These are phyloP conservation scores for Tulasnella sp. DNA, from an alignment of 768 basidiomycete genomes.

Conservation along the genomic window DNA sequence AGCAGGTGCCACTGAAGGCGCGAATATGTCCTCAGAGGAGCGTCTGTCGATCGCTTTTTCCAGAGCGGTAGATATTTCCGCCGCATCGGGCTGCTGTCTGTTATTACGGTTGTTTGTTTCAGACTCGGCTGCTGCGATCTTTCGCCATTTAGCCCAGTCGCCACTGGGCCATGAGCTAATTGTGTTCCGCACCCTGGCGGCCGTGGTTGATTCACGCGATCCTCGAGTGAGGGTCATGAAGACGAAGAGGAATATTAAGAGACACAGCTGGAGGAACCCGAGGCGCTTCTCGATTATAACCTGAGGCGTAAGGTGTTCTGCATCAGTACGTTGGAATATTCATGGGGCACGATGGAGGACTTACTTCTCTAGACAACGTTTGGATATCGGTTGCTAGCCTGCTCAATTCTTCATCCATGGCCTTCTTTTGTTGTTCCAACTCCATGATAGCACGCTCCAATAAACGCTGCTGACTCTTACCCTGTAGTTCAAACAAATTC, in stretches of 20 bases:
- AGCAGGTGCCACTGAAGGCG: no score
- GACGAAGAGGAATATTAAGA: conserved; percentile 70
- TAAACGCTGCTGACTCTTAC: conserved; percentile 56
- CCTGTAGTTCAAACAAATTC: conserved; percentile 32
- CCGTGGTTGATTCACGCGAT: conserved; percentile 26
- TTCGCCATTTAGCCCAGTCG: background rate
- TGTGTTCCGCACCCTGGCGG: background rate
- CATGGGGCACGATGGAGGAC: background rate
- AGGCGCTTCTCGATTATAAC: conserved; percentile 82
- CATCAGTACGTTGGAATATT: background rate
- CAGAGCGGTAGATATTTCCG: no score
- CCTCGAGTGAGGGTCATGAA: conserved; percentile 84
- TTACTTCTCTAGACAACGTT: conserved; percentile 70
- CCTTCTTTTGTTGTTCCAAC: conserved; percentile 54
- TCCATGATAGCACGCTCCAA: conserved; percentile 55
- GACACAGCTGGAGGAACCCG: conserved; percentile 75
- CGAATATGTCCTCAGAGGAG: no score
- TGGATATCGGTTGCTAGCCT: conserved; percentile 62
- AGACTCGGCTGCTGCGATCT: background rate
- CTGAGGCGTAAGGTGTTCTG: conserved; percentile 30
- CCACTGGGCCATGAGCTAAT: background rate
- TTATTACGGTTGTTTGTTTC: background rate
- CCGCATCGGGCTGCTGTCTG: no score
- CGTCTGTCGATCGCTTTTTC: no score
- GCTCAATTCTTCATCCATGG: conserved; percentile 59